Conservation (phyloP, 345 rosid genomes). For the Rhizophora mangle region DNA sequence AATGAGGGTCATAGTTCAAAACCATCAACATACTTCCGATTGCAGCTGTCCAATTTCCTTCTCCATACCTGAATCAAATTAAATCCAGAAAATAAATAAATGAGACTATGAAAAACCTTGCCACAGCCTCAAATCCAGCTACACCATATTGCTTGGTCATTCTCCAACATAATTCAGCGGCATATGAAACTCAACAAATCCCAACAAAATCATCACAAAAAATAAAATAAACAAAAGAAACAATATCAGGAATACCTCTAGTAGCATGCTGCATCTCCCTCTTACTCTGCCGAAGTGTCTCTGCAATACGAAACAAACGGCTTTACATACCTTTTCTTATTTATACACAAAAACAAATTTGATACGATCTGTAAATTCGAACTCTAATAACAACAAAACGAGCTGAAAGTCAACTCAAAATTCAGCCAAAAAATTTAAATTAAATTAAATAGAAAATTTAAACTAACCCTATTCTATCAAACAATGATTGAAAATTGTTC, state of each 20-base stretch:
- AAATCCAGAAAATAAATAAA: constrained; percentile 16
- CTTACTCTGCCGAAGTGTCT: constrained; percentile 86
- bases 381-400: neutral
- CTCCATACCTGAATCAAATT: constrained; percentile 62
- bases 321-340: neutral
- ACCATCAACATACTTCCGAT: constrained; percentile 54
- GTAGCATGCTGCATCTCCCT: constrained; percentile 87
- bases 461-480: neutral
- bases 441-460: neutral
- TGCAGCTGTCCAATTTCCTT: constrained; percentile 85
- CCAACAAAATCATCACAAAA: neutral
- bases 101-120: constrained; percentile 2
- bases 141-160: neutral
- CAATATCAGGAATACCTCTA: constrained; percentile 49
- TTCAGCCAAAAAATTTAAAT: neutral
- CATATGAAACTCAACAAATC: neutral
- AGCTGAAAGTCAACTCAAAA: neutral
- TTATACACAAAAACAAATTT: neutral
- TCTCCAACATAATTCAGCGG: too few relatives aligned
- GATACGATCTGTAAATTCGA: neutral
- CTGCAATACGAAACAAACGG: constrained; percentile 36
- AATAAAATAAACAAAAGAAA: neutral
- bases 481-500: neutral
- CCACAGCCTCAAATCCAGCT: neutral
- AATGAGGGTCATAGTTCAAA: constrained; percentile 9